Evolutionary conservation across 192 early-diverging fungal species (phyloP), one percentile per base, ranked within the genome.

Genomic region (Coemansia sp.): DNA sequence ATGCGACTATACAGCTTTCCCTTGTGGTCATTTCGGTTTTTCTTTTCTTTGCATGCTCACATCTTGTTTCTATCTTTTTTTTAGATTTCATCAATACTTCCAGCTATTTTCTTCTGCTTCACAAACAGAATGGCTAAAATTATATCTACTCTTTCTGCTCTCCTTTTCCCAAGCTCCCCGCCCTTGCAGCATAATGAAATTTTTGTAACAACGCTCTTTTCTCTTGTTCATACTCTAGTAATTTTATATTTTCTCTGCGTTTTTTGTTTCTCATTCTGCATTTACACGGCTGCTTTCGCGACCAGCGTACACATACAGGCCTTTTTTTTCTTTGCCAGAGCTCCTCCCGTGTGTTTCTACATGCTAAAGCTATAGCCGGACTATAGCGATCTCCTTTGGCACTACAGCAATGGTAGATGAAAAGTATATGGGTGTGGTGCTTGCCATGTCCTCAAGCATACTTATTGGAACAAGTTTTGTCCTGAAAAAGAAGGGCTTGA

Each of bases 381-480:
- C 68, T 61, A 59, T 59, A 59, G 57, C 57, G 57, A 34, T 15
- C 35, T 36, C 34, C 52, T 14, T 14, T 30, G 24, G 1, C 20
- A 55, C 24, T 30, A 33, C 52, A 55, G 7, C 52, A 24, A 79
- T 89, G 85, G 71, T 86, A 9, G 84, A 85, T 71, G 90, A 92
- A 67, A 93, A 90, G 68, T 91, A 91, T 68, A 90, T 95, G 68
- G 95, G 95, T 49, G 88, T 98, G 77, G 87, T 87, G 26, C 84
- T 98, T 58, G 94, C 95, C 71, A 86, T 98, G 71, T 84, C 90
- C 55, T 98, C 95, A 24, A 91, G 91, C 57, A 64, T 93, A 49
- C 87, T 95, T 69, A 98, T 98, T 71, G 95, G 95, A 39, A 89
- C 89, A 36, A 94, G 92, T 52, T 96, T 96, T 77, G 91, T 97